Evolutionary conservation across 1,284 basidiomycete species (phyloP).

Genomic region (Paramarasmius palmivorus): DNA sequence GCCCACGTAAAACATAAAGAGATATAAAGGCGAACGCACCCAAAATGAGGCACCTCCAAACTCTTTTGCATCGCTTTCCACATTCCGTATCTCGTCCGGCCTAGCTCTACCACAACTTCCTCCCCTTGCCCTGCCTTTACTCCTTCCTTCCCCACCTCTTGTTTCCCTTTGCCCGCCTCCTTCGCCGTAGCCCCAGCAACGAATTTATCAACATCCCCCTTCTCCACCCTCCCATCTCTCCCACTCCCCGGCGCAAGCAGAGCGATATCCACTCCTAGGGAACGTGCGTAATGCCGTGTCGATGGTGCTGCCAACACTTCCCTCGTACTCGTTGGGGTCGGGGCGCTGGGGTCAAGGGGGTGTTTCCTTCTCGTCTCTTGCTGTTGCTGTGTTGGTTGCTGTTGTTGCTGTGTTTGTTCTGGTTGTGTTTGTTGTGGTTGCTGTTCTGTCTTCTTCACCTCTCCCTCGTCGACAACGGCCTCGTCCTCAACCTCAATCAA

Average conservation of each 20-base stretch:
- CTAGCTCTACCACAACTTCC: conserved; percentile 69
- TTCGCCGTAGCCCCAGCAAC: conserved; percentile 30
- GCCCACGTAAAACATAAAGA: no score
- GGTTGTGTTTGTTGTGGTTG: conserved; percentile 19
- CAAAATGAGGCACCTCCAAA: conserved; percentile 12
- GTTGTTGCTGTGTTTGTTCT: no score
- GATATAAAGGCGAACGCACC: conserved; percentile 26
- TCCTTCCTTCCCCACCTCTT: conserved; percentile 72
- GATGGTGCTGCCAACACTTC: conserved; percentile 73
- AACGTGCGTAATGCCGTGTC: conserved; percentile 75
- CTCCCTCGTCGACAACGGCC: conserved; percentile 11
- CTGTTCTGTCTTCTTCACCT: background rate
- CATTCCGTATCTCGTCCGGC: conserved; percentile 81
- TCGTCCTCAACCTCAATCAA: conserved; percentile 80
- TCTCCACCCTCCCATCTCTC: conserved; percentile 75
- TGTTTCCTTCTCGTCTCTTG: conserved; percentile 12
- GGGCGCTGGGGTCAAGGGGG: conserved; percentile 18
- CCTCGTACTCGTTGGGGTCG: conserved; percentile 7
- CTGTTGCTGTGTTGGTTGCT: conserved; percentile 9
- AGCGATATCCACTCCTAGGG: conserved; percentile 63
- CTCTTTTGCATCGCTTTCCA: conserved; percentile 82
- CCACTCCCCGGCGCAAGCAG: conserved; percentile 71
- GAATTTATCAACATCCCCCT: conserved; percentile 69
- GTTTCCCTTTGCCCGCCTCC: conserved; percentile 36
- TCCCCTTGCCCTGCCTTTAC: no score